These are phyloP conservation scores for Antonospora locustae DNA, from an alignment of 371 early-diverging fungal genomes.

Conservation along the genomic window DNA sequence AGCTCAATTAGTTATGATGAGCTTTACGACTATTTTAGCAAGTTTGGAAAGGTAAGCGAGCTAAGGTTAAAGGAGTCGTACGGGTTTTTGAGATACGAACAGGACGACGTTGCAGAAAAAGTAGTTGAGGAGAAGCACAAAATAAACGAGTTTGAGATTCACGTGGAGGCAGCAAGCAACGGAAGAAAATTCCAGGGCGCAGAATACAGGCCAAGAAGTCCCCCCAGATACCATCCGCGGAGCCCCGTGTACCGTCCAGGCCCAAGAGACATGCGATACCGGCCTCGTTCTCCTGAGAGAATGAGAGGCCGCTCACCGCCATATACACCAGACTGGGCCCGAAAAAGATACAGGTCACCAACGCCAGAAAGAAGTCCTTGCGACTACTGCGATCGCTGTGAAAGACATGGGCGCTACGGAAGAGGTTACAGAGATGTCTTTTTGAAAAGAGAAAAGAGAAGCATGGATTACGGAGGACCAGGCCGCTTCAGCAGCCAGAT, in stretches of 20 bases:
- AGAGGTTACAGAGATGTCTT: not conserved
- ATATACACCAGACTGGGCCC: not conserved
- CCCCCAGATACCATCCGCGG: not conserved
- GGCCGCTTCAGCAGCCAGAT: conserved; percentile 20
- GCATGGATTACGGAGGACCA: conserved; percentile 8
- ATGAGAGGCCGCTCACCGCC: not conserved
- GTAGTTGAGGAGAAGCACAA: conserved; percentile 17
- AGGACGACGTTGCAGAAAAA: conserved; percentile 2
- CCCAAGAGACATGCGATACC: not conserved
- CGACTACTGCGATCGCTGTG: conserved; percentile 19
- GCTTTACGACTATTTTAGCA: conserved; percentile 21
- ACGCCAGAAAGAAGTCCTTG: conserved; percentile 11
- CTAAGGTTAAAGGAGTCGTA: conserved; percentile 20
- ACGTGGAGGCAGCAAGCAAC: conserved; percentile 20
- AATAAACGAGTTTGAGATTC: conserved; percentile 13
- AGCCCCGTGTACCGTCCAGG: not conserved
- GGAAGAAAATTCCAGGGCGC: not conserved
- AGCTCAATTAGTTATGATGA: conserved; percentile 11
- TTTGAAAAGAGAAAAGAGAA: not conserved
- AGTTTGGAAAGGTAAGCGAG: conserved; percentile 26
- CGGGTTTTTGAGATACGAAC: conserved; percentile 23
- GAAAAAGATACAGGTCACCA: not conserved
- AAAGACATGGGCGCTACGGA: conserved; percentile 10
- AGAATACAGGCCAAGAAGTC: conserved; percentile 5
- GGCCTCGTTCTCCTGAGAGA: not conserved